Percentiles rank a stretch among this genome's conserved stretches.
Evolutionary conservation across 306 rosid species (phyloP).

Genomic region (Sechiopsis laciniata): DNA sequence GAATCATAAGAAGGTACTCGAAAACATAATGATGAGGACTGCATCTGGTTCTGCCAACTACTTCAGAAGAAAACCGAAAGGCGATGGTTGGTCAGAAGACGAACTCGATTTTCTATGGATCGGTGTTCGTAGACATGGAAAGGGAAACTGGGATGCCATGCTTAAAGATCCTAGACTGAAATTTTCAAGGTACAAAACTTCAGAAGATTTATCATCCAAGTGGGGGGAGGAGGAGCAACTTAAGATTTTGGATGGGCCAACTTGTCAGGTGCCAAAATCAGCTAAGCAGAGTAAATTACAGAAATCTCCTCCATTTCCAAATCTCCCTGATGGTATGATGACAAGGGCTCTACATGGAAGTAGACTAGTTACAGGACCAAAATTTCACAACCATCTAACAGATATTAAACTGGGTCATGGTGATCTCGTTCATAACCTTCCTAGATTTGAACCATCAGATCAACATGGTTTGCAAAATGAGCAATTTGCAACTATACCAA

Average conservation of each 20-base stretch:
- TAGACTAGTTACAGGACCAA: slow-evolving; percentile 67
- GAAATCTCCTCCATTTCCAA: slow-evolving; percentile 61
- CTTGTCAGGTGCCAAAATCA: slow-evolving; percentile 50
- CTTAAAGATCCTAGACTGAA: slow-evolving; percentile 78
- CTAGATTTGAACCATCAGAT: slow-evolving; percentile 54
- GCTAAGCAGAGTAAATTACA: slow-evolving; percentile 47
- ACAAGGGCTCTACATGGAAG: slow-evolving; percentile 89
- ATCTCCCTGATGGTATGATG: slow-evolving; percentile 96
- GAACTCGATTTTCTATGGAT: slow-evolving; percentile 97
- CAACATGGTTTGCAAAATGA: slow-evolving; percentile 51
- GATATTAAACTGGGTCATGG: slow-evolving; percentile 89
- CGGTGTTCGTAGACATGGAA: slow-evolving; percentile 96
- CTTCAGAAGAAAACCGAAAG: slow-evolving; percentile 56
- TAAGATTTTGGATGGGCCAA: slow-evolving; percentile 70
- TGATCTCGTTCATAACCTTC: slow-evolving; percentile 50
- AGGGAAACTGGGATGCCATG: slow-evolving; percentile 90
- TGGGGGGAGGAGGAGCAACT: slow-evolving; percentile 99
- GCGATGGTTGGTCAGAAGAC: slow-evolving; percentile 90
- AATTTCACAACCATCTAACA: slow-evolving; percentile 79
- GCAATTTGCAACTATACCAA: slow-evolving; percentile 49
- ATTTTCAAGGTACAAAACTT: slow-evolving; percentile 65
- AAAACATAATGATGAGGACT: slow-evolving; percentile 96
- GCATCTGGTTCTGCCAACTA: slow-evolving; percentile 54
- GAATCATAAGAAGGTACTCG: slow-evolving; percentile 93
- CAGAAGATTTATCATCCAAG: slow-evolving; percentile 67